These are phyloP conservation scores for Phytophthora vignae DNA, from an alignment of 352 stramenopile genomes.

Conservation along the genomic window DNA sequence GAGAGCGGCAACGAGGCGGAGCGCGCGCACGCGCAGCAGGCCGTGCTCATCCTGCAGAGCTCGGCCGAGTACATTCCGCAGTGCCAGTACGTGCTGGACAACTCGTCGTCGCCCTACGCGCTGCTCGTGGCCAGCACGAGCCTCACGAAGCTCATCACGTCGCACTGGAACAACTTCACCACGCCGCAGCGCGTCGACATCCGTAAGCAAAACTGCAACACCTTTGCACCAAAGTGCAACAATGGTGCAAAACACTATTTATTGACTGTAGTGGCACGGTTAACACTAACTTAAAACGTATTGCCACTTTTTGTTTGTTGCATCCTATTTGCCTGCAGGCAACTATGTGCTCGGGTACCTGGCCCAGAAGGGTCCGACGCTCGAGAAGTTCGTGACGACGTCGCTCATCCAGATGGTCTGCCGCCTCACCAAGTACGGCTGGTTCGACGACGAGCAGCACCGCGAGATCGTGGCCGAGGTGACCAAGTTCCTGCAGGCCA, in stretches of 20 bases:
- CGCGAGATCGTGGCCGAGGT: constrained; percentile 97
- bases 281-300: neutral
- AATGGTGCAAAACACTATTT: neutral
- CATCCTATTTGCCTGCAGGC: constrained; percentile 42
- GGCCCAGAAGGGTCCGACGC: constrained; percentile 93
- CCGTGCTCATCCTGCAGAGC: constrained; percentile 87
- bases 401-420: constrained; percentile 98
- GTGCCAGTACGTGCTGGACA: constrained; percentile 98
- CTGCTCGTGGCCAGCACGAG: constrained; percentile 96
- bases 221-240: neutral
- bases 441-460: constrained; percentile 98
- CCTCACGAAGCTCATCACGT: constrained; percentile 98
- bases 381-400: constrained; percentile 96
- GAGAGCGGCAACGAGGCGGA: constrained; percentile 78
- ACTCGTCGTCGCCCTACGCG: constrained; percentile 96
- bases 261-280: neutral
- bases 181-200: constrained; percentile 92
- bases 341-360: constrained; percentile 99
- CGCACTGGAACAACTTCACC: constrained; percentile 95
- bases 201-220: constrained; percentile 49
- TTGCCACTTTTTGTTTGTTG: neutral
- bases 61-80: constrained; percentile 98
- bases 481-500: constrained; percentile 97
- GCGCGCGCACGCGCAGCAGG: constrained; percentile 81
- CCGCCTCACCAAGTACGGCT: constrained; percentile 98